phyloP scores from a whole-genome alignment of 305 asterid species.

The Solanum hybrid region DNA sequence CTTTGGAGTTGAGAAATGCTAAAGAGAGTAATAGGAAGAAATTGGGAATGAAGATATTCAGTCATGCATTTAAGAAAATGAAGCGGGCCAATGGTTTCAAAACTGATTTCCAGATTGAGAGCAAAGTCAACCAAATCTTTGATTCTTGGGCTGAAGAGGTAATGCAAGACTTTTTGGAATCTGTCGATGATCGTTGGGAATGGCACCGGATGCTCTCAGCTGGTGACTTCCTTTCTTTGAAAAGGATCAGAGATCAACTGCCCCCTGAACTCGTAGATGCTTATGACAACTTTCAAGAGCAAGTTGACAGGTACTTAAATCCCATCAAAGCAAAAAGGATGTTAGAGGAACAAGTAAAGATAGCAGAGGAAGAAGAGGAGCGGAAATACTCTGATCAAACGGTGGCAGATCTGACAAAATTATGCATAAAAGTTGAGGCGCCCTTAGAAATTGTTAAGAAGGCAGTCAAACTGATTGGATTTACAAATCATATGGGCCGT shows the following conservation, averaged over 20 bases:
- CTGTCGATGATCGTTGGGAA: conserved; percentile 63
- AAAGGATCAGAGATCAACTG: conserved; percentile 59
- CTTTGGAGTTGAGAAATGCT: conserved; percentile 63
- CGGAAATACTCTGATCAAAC: conserved; percentile 50
- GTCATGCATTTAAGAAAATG: conserved; percentile 51
- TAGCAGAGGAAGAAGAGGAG: conserved; percentile 62
- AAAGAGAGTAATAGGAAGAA: conserved; percentile 70
- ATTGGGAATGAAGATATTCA: conserved; percentile 64
- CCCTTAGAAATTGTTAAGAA: conserved; percentile 52
- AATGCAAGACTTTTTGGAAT: conserved; percentile 41
- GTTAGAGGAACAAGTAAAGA: conserved; percentile 44
- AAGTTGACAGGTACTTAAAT: conserved; percentile 60
- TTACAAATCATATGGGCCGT: conserved; percentile 87
- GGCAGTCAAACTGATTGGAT: conserved; percentile 61
- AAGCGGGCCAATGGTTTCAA: conserved; percentile 45
- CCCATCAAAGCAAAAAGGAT: conserved; percentile 55
- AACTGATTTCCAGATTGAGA: conserved; percentile 47
- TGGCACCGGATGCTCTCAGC: conserved; percentile 66
- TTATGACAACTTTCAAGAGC: conserved; percentile 61
- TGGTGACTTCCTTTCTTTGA: conserved; percentile 71
- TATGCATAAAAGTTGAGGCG: conserved; percentile 62
- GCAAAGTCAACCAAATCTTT: conserved; percentile 54
- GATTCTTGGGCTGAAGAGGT: conserved; percentile 68
- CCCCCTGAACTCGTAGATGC: conserved; percentile 67
- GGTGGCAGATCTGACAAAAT: conserved; percentile 58